Percentiles rank a stretch among this genome's conserved stretches.
phyloP scores from a whole-genome alignment of 2,329 filamentous ascomycete genomes.

The Reticulascus tulasneorum region DNA sequence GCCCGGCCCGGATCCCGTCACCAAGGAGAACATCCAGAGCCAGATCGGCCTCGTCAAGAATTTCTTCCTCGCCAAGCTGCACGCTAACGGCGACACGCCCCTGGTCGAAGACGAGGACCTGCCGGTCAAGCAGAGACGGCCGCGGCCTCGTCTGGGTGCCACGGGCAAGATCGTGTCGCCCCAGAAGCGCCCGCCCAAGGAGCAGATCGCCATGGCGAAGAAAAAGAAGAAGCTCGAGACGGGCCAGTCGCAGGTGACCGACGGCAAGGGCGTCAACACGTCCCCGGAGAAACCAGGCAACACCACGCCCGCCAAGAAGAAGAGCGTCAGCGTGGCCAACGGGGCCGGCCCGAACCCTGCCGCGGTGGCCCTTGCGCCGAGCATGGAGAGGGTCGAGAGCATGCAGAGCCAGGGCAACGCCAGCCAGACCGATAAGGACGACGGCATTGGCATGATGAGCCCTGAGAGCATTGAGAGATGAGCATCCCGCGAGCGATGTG shows the following conservation, averaged over 20 bases:
- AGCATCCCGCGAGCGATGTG: neutral
- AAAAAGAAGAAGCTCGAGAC: constrained; percentile 76
- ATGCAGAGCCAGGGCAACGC: constrained; percentile 54
- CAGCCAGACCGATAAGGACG: constrained; percentile 65
- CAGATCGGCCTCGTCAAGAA: constrained; percentile 86
- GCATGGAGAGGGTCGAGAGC: constrained; percentile 57
- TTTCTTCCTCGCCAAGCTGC: constrained; percentile 87
- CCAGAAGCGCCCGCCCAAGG: constrained; percentile 75
- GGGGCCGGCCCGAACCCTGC: constrained; percentile 34
- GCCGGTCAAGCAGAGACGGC: constrained; percentile 84
- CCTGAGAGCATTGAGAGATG: constrained; percentile 65
- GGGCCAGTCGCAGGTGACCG: constrained; percentile 46
- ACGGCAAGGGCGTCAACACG: constrained; percentile 35
- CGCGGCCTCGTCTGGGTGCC: constrained; percentile 58
- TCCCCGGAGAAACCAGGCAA: constrained; percentile 30
- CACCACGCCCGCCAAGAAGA: constrained; percentile 51
- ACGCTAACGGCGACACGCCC: constrained; percentile 66
- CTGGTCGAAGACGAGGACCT: constrained; percentile 93
- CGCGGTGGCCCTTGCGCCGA: constrained; percentile 34
- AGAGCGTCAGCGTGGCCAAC: constrained; percentile 32
- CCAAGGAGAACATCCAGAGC: constrained; percentile 68
- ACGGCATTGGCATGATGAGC: constrained; percentile 74
- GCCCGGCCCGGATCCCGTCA: constrained; percentile 71
- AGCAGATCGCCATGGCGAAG: constrained; percentile 79
- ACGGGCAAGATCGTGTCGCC: constrained; percentile 85